A percentile compares a stretch with the other conserved stretches of the same genome.
Evolutionary conservation across 192 early-diverging fungal genomes (phyloP).

Genomic region (Chytriomyces sp.): DNA sequence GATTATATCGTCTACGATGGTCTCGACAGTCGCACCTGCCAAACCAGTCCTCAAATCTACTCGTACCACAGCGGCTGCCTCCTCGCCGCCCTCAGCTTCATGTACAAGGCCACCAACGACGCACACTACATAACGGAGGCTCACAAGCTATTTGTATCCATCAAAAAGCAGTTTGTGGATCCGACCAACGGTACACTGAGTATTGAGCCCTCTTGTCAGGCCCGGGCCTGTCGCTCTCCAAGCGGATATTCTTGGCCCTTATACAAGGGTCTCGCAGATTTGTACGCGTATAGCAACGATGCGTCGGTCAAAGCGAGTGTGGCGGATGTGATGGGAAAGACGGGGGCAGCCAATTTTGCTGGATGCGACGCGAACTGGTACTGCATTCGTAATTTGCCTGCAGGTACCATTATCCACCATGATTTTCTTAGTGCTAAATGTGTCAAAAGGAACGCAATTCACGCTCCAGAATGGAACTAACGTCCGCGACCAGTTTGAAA

Average conservation of each 20-base stretch:
- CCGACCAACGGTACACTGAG: not conserved
- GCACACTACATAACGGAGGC: not conserved
- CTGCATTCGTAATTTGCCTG: constrained; percentile 10
- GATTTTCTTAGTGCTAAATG: too few relatives aligned
- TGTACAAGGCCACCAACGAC: constrained; percentile 12
- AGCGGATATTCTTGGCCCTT: constrained; percentile 12
- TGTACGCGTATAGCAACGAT: not conserved
- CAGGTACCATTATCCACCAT: too few relatives aligned
- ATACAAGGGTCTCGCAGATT: not conserved
- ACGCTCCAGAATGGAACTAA: constrained; percentile 31
- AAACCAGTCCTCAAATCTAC: not conserved
- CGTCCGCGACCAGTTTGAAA: constrained; percentile 29
- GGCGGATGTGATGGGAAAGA: not conserved
- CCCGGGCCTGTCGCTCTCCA: not conserved
- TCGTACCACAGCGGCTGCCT: constrained; percentile 15
- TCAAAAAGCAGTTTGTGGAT: not conserved
- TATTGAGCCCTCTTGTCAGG: not conserved
- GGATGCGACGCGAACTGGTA: constrained; percentile 5
- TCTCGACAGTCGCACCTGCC: not conserved
- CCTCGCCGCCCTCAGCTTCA: not conserved
- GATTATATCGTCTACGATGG: constrained; percentile 7
- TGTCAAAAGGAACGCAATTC: constrained; percentile 6
- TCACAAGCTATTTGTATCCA: not conserved
- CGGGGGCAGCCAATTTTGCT: not conserved
- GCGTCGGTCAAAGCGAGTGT: not conserved